Evolutionary conservation across 345 rosid genomes (phyloP).

Genomic region (Salix arbutifolia): DNA sequence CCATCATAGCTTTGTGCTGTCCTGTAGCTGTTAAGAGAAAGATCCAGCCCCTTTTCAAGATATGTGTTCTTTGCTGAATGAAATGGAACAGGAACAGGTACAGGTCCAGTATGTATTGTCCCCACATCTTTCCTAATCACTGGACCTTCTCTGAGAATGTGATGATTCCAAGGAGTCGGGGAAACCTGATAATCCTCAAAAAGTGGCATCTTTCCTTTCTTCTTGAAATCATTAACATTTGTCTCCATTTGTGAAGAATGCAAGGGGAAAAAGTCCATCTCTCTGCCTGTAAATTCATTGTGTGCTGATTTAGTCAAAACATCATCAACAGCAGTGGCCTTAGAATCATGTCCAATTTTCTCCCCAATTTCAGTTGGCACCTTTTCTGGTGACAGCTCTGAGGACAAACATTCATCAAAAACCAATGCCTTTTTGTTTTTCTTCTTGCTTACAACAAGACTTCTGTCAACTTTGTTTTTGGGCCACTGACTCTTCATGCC

Average conservation of each 20-base stretch:
- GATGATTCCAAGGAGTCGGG: slow-evolving; percentile 27
- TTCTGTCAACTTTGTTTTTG: slow-evolving; percentile 36
- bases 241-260: slow-evolving; percentile 39
- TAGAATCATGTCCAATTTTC: slow-evolving; percentile 25
- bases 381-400: slow-evolving; percentile 29
- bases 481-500: slow-evolving; percentile 30
- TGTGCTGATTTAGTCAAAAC: slow-evolving; percentile 20
- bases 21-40: slow-evolving; percentile 40
- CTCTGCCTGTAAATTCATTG: slow-evolving; percentile 32
- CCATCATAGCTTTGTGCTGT: slow-evolving; percentile 34
- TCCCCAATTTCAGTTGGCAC: slow-evolving; percentile 29
- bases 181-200: slow-evolving; percentile 32
- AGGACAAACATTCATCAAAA: slow-evolving; percentile 35
- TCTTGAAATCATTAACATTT: slow-evolving; percentile 36
- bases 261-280: slow-evolving; percentile 30
- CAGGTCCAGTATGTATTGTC: slow-evolving; percentile 18
- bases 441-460: slow-evolving; percentile 41
- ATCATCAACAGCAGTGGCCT: slow-evolving; percentile 19
- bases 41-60: slow-evolving; percentile 36
- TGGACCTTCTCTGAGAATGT: slow-evolving; percentile 31
- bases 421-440: slow-evolving; percentile 39
- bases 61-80: slow-evolving; percentile 32
- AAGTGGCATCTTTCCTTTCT: slow-evolving; percentile 44
- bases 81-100: slow-evolving; percentile 18
- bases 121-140: slow-evolving; percentile 28